Evolutionary conservation across 768 basidiomycete species (phyloP).

Genomic region (Tulasnella calospora): DNA sequence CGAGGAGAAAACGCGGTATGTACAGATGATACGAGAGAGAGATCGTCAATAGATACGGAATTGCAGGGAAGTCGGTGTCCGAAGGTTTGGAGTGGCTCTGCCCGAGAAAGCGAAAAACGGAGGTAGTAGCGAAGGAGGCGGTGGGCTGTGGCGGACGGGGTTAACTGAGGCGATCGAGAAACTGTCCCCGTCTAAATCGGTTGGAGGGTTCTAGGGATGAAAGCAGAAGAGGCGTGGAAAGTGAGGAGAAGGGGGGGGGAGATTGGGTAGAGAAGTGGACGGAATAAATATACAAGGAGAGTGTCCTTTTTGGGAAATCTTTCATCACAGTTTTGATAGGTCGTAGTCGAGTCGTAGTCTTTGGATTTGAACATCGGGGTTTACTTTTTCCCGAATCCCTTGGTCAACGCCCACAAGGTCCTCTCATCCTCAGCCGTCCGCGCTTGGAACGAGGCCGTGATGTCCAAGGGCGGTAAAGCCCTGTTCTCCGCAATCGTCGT

Average conservation of each 20-base stretch:
- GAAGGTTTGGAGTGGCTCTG: not conserved
- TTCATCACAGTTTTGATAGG: not conserved
- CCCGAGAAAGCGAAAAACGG: not conserved
- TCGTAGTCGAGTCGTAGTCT: not conserved
- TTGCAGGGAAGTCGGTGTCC: not conserved
- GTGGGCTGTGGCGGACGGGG: not conserved
- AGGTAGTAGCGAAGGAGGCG: not conserved
- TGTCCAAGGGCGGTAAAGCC: slow-evolving; percentile 19
- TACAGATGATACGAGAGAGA: not conserved
- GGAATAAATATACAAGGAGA: slow-evolving; percentile 2
- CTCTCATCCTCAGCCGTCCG: slow-evolving; percentile 21
- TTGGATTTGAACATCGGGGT: not conserved
- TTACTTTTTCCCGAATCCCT: slow-evolving; percentile 12
- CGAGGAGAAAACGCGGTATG: not conserved
- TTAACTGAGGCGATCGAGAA: not conserved
- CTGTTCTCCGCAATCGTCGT: slow-evolving; percentile 20
- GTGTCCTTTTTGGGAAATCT: not conserved
- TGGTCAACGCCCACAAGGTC: slow-evolving; percentile 16
- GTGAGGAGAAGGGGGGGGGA: not conserved
- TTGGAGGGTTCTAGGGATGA: not conserved
- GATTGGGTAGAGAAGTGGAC: not conserved
- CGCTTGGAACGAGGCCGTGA: not conserved
- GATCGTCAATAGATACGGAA: slow-evolving; percentile 4
- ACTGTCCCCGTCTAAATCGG: not conserved
- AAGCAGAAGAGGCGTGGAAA: not conserved